These are phyloP conservation scores for Suillus brevipes DNA, from an alignment of 768 basidiomycete genomes.

Conservation along the genomic window DNA sequence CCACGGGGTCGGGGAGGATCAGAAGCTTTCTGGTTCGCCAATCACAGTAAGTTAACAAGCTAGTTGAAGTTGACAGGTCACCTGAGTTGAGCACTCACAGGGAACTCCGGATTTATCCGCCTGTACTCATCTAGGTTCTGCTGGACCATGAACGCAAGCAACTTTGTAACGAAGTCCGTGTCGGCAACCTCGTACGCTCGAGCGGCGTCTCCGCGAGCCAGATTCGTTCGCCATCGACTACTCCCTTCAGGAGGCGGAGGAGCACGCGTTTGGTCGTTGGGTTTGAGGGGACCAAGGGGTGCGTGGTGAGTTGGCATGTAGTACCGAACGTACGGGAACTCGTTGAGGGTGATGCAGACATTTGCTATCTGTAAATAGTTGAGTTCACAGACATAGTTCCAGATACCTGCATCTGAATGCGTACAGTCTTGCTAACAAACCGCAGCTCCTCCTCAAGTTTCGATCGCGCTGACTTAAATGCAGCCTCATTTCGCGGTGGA, in stretches of 20 bases:
- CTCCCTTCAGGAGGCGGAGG: constrained; percentile 65
- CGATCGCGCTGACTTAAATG: constrained; percentile 64
- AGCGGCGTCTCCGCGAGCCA: constrained; percentile 71
- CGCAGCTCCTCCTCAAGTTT: constrained; percentile 87
- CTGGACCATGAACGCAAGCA: constrained; percentile 87
- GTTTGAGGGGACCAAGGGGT: constrained; percentile 83
- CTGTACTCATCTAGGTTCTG: constrained; percentile 83
- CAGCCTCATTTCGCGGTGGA: constrained; percentile 72
- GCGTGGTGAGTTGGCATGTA: constrained; percentile 81
- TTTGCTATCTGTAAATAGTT: constrained; percentile 67
- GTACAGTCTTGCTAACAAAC: constrained; percentile 69
- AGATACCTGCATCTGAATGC: neutral
- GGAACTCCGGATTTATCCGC: constrained; percentile 82
- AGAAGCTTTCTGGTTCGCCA: constrained; percentile 44
- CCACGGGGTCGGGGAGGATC: constrained; percentile 68
- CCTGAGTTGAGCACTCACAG: constrained; percentile 50
- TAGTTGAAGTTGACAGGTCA: neutral
- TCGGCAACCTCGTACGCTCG: constrained; percentile 70
- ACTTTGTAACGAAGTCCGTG: constrained; percentile 74
- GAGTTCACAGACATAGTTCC: neutral
- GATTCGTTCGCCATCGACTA: constrained; percentile 77
- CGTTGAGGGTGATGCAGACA: constrained; percentile 84
- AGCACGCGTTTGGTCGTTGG: constrained; percentile 60
- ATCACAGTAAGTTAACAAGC: constrained; percentile 7
- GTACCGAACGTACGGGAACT: constrained; percentile 92